These are phyloP conservation scores for Alternaria angustiovoidea DNA, from an alignment of 2,329 filamentous ascomycete genomes.

Conservation along the genomic window DNA sequence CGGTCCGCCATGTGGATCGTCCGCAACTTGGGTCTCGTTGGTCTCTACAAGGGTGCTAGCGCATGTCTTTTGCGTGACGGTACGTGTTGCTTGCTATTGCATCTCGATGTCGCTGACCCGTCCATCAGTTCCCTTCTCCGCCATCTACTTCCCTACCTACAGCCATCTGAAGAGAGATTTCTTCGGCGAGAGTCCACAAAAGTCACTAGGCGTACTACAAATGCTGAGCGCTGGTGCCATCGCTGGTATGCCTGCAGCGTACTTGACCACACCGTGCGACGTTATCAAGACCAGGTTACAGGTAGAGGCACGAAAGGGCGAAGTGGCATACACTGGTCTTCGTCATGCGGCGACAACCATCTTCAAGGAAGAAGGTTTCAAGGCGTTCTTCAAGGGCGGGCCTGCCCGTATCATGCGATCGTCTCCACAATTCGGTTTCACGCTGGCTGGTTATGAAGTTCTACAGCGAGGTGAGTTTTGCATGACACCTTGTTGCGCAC, in stretches of 20 bases:
- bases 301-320: slow-evolving; percentile 96
- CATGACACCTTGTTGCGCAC: not conserved
- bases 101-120: slow-evolving; percentile 18
- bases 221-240: slow-evolving; percentile 95
- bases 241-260: slow-evolving; percentile 66
- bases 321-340: slow-evolving; percentile 84
- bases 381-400: slow-evolving; percentile 98
- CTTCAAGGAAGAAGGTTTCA: slow-evolving; percentile 89
- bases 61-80: slow-evolving; percentile 90
- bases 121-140: slow-evolving; percentile 82
- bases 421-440: slow-evolving; percentile 97
- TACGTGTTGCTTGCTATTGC: slow-evolving; percentile 24
- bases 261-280: slow-evolving; percentile 96
- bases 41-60: slow-evolving; percentile 94
- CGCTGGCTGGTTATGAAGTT: slow-evolving; percentile 92
- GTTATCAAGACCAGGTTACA: slow-evolving; percentile 99
- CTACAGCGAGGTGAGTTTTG: slow-evolving; percentile 67
- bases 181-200: slow-evolving; percentile 86
- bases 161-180: slow-evolving; percentile 91
- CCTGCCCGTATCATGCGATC: slow-evolving; percentile 94
- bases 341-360: slow-evolving; percentile 86
- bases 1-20: slow-evolving; percentile 98
- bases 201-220: slow-evolving; percentile 89
- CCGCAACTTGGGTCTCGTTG: slow-evolving; percentile 89
- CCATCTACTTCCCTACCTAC: slow-evolving; percentile 98